phyloP scores from a whole-genome alignment of 495 filamentous ascomycete species.

The Cetradonia linearis region DNA sequence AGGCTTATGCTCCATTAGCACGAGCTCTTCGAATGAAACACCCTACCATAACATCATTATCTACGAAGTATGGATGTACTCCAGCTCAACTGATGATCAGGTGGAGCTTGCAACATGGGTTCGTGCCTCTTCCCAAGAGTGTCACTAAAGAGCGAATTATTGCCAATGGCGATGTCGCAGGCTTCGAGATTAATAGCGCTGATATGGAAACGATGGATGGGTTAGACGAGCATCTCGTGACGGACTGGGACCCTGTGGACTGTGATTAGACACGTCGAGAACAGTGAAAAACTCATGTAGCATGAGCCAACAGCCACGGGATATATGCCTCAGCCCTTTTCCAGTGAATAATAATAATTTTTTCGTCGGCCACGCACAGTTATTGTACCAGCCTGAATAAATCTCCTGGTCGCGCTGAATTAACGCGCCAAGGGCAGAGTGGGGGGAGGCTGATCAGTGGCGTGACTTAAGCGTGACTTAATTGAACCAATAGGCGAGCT shows the following conservation, averaged over 20 bases:
- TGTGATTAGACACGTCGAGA: constrained; percentile 13
- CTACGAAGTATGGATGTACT: constrained; percentile 48
- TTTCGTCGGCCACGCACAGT: not conserved
- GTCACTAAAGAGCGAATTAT: constrained; percentile 53
- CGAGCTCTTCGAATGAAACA: constrained; percentile 42
- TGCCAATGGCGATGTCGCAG: constrained; percentile 47
- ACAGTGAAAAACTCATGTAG: not conserved
- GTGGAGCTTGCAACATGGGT: constrained; percentile 60
- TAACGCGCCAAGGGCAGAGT: not conserved
- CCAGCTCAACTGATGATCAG: constrained; percentile 53
- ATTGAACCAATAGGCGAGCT: constrained; percentile 3
- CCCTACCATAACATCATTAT: constrained; percentile 38
- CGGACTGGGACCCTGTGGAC: constrained; percentile 39
- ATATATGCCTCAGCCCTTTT: constrained; percentile 3
- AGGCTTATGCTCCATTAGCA: constrained; percentile 57
- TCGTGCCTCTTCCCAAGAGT: constrained; percentile 68
- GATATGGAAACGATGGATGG: constrained; percentile 27
- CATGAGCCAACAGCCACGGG: not conserved
- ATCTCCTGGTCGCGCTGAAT: not conserved
- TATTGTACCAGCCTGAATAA: constrained; percentile 6
- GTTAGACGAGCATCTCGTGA: constrained; percentile 42
- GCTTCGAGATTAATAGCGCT: constrained; percentile 53
- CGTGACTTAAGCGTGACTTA: not conserved
- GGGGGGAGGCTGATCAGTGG: constrained; percentile 11
- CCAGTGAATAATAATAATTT: not conserved